Evolutionary conservation across 2,329 filamentous ascomycete genomes (phyloP), one percentile per base, ranked within the genome.

Genomic region (Curvularia lunata): DNA sequence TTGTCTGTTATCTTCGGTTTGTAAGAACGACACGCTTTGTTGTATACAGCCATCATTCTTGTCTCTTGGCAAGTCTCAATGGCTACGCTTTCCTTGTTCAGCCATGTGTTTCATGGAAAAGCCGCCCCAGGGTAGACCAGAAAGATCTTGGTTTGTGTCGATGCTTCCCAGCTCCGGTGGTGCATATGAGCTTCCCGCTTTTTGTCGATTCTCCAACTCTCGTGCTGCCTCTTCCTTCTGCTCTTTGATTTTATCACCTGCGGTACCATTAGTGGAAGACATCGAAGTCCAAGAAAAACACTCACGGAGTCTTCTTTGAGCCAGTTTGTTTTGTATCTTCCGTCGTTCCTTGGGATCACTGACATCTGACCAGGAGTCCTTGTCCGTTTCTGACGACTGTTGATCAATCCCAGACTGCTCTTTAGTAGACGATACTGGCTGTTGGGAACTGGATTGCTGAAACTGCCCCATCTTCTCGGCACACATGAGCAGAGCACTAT

Each of bases 261-360:
- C 13, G 7, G 19, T 5, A 2, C 18, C 19, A 43, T 67, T 42
- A 63, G 61, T 1, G 27, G 6, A 13, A 13, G 13, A 2, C 10
- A 18, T 19, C 2, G 3, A 18, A 4, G 12, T 6, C 38, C 10
- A 16, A 28, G 25, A 18, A 16, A 43, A 79, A 87, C 69, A 83
- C 88, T 70, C 83, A 92, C 90, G 84, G 66, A 91, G 92, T 68
- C 91, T 91, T 64, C 89, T 83, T 69, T 92, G 90, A 1, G 89
- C 89, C 59, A 91, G 84, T 52, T 88, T 85, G 72, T 92, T 92
- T 73, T 92, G 90, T 49, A 92, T 89, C 59, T 88, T 87, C 61
- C 90, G 82, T 70, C 90, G 83, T 77, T 91, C 88, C 59, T 87
- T 86, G 0, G 88, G 88, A 65, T 92, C 88, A 6, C 84, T 85